These are phyloP conservation scores for Sindora glabra DNA, from an alignment of 306 rosid genomes.

Conservation along the genomic window DNA sequence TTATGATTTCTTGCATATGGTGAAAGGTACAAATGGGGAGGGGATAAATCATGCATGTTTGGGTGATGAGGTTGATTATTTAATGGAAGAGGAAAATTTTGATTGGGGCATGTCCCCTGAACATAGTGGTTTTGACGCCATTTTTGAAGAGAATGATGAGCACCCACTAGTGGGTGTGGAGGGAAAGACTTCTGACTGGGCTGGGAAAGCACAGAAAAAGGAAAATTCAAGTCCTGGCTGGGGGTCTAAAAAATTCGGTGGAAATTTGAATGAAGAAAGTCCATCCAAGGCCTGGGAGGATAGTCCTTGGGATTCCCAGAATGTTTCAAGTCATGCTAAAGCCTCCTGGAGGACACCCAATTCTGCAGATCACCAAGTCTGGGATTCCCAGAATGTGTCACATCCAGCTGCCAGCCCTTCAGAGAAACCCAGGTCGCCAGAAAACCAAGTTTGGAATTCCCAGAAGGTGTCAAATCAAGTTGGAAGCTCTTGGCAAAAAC, in stretches of 20 bases:
- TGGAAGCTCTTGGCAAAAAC: too few relatives aligned
- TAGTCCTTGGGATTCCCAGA: too few relatives aligned
- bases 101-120: constrained; percentile 57
- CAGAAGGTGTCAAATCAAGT: too few relatives aligned
- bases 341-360: too few relatives aligned
- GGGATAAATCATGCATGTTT: constrained; percentile 52
- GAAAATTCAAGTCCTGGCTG: constrained; percentile 6
- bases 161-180: background rate
- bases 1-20: constrained; percentile 62
- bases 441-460: too few relatives aligned
- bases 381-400: too few relatives aligned
- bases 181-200: constrained; percentile 20
- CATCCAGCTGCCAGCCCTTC: too few relatives aligned
- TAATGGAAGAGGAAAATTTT: constrained; percentile 42
- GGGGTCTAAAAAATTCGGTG: constrained; percentile 15
- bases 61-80: constrained; percentile 72
- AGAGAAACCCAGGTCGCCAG: too few relatives aligned
- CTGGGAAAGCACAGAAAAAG: constrained; percentile 2
- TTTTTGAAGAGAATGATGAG: constrained; percentile 52
- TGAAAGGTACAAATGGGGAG: constrained; percentile 43
- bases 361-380: too few relatives aligned
- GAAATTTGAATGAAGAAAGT: constrained; percentile 2
- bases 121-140: constrained; percentile 43
- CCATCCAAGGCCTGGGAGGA: constrained; percentile 4
- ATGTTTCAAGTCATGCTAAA: too few relatives aligned